A percentile compares a stretch with the other conserved stretches of the same genome.
Conservation (phyloP, 192 early-diverging fungal genomes). For the Endogone sp. region DNA sequence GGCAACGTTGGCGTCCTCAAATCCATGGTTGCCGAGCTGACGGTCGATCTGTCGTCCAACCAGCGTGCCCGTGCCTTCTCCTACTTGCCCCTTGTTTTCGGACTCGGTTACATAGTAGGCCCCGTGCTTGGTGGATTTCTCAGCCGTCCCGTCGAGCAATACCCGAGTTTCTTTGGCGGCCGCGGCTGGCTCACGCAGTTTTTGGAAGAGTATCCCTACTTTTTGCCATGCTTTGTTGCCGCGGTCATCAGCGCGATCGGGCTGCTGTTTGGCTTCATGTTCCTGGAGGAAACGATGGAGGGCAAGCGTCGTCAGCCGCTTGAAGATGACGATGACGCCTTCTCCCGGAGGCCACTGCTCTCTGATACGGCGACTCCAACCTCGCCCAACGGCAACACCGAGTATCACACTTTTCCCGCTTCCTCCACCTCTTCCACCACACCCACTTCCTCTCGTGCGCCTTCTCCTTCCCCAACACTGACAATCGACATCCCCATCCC, state of each 20-base stretch:
- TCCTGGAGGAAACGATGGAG: conserved; percentile 50
- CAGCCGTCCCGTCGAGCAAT: conserved; percentile 53
- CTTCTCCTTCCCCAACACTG: background rate
- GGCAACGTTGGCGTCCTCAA: conserved; percentile 68
- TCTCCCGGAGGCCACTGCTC: background rate
- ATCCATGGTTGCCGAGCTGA: conserved; percentile 71
- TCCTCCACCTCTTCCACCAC: background rate
- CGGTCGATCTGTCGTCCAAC: conserved; percentile 58
- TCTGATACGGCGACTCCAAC: background rate
- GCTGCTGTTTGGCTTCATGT: conserved; percentile 45
- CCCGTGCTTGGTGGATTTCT: conserved; percentile 70
- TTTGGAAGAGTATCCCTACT: conserved; percentile 58
- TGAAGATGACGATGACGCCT: too few species aligned
- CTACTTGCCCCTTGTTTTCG: conserved; percentile 58
- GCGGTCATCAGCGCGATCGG: conserved; percentile 51
- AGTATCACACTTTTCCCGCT: background rate
- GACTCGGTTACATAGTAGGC: conserved; percentile 53
- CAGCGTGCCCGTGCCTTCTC: conserved; percentile 53
- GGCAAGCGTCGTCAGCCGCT: background rate
- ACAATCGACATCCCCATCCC: too few species aligned
- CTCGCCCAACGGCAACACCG: background rate
- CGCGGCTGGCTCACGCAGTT: conserved; percentile 26
- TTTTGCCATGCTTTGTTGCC: conserved; percentile 66
- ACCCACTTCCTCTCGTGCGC: background rate
- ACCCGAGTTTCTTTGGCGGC: conserved; percentile 43